A percentile compares a stretch with the other conserved stretches of the same genome.
These are phyloP conservation scores for Mychonastes homosphaera DNA, from an alignment of 139 green algal species.

Conservation along the genomic window DNA sequence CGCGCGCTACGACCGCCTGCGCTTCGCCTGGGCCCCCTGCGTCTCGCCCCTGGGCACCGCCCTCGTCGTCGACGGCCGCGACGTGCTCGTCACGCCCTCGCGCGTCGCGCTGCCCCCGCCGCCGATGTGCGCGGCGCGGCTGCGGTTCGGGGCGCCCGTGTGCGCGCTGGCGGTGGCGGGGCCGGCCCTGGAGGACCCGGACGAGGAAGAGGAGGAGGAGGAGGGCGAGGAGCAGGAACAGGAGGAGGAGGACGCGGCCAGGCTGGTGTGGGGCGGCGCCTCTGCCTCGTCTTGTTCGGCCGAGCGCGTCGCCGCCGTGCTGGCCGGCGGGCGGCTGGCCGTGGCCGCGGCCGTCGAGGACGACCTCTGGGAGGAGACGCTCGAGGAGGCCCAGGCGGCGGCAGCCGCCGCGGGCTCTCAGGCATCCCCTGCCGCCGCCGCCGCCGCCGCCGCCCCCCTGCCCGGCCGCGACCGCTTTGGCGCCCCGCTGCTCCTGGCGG, in stretches of 20 bases:
- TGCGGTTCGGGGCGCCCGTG: conserved; percentile 22
- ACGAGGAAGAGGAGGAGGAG: background rate
- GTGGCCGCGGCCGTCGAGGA: conserved; percentile 33
- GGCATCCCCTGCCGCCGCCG: conserved; percentile 5
- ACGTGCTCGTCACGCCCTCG: conserved; percentile 71
- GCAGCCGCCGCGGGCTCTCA: background rate
- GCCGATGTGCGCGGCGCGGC: conserved; percentile 55
- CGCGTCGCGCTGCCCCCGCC: conserved; percentile 62
- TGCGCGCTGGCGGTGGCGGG: conserved; percentile 9
- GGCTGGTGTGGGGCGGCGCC: background rate
- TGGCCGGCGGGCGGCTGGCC: conserved; percentile 43
- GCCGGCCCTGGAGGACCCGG: conserved; percentile 3
- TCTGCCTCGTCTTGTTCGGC: no score
- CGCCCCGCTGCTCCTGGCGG: background rate
- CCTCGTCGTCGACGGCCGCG: conserved; percentile 71
- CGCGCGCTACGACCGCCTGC: conserved; percentile 20
- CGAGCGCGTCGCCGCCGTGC: conserved; percentile 42
- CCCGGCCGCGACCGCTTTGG: conserved; percentile 2
- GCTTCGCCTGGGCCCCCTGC: conserved; percentile 20
- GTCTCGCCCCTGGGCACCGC: conserved; percentile 54
- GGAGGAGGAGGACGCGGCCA: conserved; percentile 4
- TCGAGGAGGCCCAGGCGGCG: conserved; percentile 21
- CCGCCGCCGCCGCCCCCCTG: background rate
- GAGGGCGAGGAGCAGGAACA: conserved; percentile 10
- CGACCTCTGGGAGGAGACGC: conserved; percentile 66